A percentile compares a stretch with the other conserved stretches of the same genome.
Evolutionary conservation across 78 protist genomes (phyloP).

Genomic region (Dictyostelium purpureum): DNA sequence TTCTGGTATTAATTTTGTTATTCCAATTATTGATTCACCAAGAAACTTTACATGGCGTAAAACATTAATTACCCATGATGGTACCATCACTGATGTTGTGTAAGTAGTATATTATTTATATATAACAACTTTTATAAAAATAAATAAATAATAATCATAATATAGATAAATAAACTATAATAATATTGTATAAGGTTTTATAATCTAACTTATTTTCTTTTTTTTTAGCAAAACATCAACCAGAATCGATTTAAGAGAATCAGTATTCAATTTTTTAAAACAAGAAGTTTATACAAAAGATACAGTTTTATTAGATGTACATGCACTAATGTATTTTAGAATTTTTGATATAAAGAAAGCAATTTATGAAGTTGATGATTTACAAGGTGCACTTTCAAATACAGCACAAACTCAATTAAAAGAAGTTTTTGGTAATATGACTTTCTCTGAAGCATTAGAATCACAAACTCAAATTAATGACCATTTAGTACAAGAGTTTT

Average conservation of each 20-base stretch:
- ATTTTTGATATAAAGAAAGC: slow-evolving; percentile 14
- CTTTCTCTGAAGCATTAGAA: slow-evolving; percentile 3
- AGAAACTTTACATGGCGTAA: slow-evolving; percentile 18
- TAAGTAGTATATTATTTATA: not conserved
- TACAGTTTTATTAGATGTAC: slow-evolving; percentile 18
- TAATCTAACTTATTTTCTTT: not conserved
- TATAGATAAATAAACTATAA: no score
- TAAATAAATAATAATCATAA: not conserved
- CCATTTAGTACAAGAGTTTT: not conserved
- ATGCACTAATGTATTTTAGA: slow-evolving; percentile 17
- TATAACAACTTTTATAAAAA: not conserved
- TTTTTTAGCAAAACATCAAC: slow-evolving; percentile 1
- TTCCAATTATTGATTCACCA: not conserved
- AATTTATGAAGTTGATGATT: slow-evolving; percentile 6
- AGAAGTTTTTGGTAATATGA: slow-evolving; percentile 28
- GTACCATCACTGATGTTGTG: slow-evolving; percentile 1
- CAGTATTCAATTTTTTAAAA: slow-evolving; percentile 31
- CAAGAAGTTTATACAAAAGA: slow-evolving; percentile 25
- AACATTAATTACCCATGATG: not conserved
- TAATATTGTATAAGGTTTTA: not conserved
- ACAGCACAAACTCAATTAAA: slow-evolving; percentile 22
- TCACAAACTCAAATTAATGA: slow-evolving; percentile 25
- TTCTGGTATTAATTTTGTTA: slow-evolving; percentile 14
- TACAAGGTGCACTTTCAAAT: slow-evolving; percentile 26
- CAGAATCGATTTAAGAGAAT: slow-evolving; percentile 32